Evolutionary conservation across 352 stramenopile genomes (phyloP).

Genomic region (Pythium pyrilobum): DNA sequence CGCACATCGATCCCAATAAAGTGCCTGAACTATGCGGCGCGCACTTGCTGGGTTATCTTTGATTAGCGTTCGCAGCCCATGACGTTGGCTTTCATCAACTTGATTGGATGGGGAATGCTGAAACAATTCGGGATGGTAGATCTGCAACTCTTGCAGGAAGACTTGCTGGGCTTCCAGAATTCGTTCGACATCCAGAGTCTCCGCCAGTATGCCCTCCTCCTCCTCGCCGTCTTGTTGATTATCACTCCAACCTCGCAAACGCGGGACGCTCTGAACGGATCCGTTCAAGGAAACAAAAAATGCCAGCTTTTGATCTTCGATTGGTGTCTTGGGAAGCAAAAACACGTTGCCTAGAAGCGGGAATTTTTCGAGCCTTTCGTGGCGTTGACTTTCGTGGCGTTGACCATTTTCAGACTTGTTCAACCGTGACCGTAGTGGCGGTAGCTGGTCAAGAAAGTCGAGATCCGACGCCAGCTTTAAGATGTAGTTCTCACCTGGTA

Average conservation of each 20-base stretch:
- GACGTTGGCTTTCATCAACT: not conserved
- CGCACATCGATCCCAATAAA: constrained; percentile 84
- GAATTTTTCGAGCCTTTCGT: constrained; percentile 35
- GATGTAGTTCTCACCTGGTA: constrained; percentile 61
- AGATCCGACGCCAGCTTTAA: constrained; percentile 68
- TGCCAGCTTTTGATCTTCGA: constrained; percentile 57
- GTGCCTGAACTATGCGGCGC: constrained; percentile 39
- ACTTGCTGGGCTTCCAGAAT: constrained; percentile 45
- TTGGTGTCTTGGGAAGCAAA: constrained; percentile 49
- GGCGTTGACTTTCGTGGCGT: too few species aligned
- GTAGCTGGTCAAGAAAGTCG: constrained; percentile 58
- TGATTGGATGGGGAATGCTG: not conserved
- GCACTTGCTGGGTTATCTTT: not conserved
- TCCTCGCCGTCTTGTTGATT: constrained; percentile 18
- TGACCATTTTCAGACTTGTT: too few species aligned
- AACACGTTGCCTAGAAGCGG: constrained; percentile 70
- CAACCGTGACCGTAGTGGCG: constrained; percentile 39
- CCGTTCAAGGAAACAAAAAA: constrained; percentile 24
- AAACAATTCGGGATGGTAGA: constrained; percentile 45
- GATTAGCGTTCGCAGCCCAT: not conserved
- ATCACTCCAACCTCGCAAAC: constrained; percentile 5
- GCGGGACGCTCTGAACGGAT: constrained; percentile 8
- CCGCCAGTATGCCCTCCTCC: constrained; percentile 17
- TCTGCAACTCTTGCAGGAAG: constrained; percentile 60
- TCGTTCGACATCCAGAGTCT: constrained; percentile 39